Conservation (phyloP, 2,329 filamentous ascomycete species). For the Fusarium equiseti region DNA sequence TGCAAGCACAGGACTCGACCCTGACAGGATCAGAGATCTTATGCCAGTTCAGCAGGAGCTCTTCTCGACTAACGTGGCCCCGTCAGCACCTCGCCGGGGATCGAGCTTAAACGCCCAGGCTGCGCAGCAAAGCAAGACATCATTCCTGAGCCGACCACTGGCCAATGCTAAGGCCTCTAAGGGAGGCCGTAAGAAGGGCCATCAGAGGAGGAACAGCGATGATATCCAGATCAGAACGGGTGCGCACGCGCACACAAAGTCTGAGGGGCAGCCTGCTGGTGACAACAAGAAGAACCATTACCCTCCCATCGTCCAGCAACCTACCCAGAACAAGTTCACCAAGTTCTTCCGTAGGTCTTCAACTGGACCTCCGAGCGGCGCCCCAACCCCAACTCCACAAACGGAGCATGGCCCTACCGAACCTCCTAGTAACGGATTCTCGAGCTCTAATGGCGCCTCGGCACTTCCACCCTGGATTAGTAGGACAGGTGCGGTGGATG, state of each 20-base stretch:
- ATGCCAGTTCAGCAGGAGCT: constrained; percentile 57
- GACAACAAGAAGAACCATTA: constrained; percentile 59
- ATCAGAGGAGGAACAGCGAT: constrained; percentile 49
- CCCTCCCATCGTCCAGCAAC: constrained; percentile 62
- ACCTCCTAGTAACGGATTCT: constrained; percentile 23
- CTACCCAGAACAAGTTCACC: constrained; percentile 61
- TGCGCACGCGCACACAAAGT: constrained; percentile 44
- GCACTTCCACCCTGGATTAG: constrained; percentile 58
- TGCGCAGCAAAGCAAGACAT: constrained; percentile 44
- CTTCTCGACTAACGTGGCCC: constrained; percentile 56
- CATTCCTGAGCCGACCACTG: constrained; percentile 38
- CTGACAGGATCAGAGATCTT: constrained; percentile 61
- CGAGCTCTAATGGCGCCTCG: constrained; percentile 46
- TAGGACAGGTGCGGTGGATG: constrained; percentile 53
- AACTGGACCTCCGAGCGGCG: constrained; percentile 49
- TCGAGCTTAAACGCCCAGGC: constrained; percentile 66
- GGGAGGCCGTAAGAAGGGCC: constrained; percentile 33
- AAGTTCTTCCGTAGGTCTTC: constrained; percentile 65
- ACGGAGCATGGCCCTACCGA: constrained; percentile 26
- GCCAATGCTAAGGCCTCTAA: constrained; percentile 36
- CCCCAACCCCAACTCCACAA: constrained; percentile 19
- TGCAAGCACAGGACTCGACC: constrained; percentile 42
- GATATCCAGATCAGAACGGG: constrained; percentile 46
- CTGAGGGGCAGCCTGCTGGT: constrained; percentile 37
- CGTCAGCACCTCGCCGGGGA: constrained; percentile 63